These are phyloP conservation scores for Agaricales sp. DNA, from an alignment of 1,284 basidiomycete species.

Conservation along the genomic window DNA sequence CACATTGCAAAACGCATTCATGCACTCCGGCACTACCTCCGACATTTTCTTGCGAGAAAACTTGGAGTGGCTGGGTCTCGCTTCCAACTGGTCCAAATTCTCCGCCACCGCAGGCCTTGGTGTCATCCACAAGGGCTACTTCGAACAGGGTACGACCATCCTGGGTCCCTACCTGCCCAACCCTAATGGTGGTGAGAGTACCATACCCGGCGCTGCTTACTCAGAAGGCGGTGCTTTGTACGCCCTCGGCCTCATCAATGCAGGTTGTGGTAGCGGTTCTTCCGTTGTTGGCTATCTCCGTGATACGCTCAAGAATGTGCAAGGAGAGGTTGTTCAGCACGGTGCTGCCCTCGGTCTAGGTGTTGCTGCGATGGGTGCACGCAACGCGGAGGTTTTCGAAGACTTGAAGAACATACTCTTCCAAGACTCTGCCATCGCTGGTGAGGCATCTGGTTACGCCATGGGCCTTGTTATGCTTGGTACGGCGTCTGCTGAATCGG, in stretches of 20 bases:
- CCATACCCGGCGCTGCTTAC: slow-evolving; percentile 68
- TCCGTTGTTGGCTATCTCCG: slow-evolving; percentile 69
- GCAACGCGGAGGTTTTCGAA: slow-evolving; percentile 83
- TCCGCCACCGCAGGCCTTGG: slow-evolving; percentile 91
- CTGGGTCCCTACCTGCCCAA: slow-evolving; percentile 87
- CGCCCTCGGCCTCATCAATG: slow-evolving; percentile 90
- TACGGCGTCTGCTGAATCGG: slow-evolving; percentile 66
- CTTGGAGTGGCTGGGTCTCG: slow-evolving; percentile 88
- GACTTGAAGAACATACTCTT: slow-evolving; percentile 83
- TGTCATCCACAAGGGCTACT: slow-evolving; percentile 94
- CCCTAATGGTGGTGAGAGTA: slow-evolving; percentile 60
- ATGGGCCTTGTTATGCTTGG: slow-evolving; percentile 97
- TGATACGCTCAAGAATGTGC: slow-evolving; percentile 63
- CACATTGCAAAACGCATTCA: slow-evolving; percentile 92
- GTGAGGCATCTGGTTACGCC: slow-evolving; percentile 88
- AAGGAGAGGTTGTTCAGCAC: slow-evolving; percentile 85
- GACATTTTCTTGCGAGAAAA: slow-evolving; percentile 90
- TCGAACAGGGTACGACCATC: slow-evolving; percentile 85
- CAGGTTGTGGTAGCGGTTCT: slow-evolving; percentile 57
- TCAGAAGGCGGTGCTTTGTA: slow-evolving; percentile 91
- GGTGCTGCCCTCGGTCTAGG: slow-evolving; percentile 92
- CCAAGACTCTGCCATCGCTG: slow-evolving; percentile 88
- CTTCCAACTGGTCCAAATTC: slow-evolving; percentile 97
- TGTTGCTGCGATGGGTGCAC: slow-evolving; percentile 86
- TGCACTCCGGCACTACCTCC: slow-evolving; percentile 91